Evolutionary conservation across 805 yeast genomes (phyloP).

Genomic region (Monosporozyma aerobia): DNA sequence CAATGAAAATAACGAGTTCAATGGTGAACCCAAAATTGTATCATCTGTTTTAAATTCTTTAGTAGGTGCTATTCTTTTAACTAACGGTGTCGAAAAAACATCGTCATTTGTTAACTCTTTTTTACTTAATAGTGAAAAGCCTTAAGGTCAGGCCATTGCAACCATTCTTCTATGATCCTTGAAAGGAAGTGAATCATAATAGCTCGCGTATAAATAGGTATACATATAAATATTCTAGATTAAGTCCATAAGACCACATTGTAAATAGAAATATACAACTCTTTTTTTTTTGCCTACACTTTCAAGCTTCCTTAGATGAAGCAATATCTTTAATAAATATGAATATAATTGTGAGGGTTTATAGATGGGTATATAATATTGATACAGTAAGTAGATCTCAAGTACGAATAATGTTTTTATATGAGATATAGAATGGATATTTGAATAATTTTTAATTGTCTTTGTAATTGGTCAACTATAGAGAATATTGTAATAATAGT

Average conservation of each 20-base stretch:
- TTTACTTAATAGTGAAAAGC: neutral
- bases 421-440: neutral
- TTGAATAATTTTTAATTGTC: neutral
- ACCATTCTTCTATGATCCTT: neutral
- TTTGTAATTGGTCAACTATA: neutral
- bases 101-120: conserved; percentile 39
- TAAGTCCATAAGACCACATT: neutral
- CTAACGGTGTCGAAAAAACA: conserved; percentile 52
- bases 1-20: conserved; percentile 33
- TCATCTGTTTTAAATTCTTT: conserved; percentile 51
- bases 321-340: neutral
- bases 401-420: neutral
- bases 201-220: neutral
- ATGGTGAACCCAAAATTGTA: conserved; percentile 49
- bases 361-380: neutral
- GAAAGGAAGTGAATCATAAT: neutral
- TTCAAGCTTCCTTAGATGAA: neutral
- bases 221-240: neutral
- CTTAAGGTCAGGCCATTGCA: neutral
- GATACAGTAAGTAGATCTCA: neutral
- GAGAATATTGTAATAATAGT: neutral
- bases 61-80: conserved; percentile 57
- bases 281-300: neutral
- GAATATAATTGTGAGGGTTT: neutral
- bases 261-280: neutral